These are phyloP conservation scores for Lachancea dasiensis DNA, from an alignment of 805 yeast genomes.

Conservation along the genomic window DNA sequence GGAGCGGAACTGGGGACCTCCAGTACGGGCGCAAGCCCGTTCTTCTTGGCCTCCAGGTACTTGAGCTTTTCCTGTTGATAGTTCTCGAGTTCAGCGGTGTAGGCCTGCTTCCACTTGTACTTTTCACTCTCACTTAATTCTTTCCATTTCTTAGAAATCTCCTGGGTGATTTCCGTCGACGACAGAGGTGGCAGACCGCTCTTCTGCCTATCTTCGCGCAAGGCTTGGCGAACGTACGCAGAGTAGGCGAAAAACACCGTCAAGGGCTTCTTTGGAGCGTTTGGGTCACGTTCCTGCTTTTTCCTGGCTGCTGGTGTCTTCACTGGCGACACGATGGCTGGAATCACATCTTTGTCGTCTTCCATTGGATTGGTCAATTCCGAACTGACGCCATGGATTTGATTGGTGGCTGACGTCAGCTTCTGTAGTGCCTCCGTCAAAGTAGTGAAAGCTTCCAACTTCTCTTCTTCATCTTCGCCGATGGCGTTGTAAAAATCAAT, in stretches of 20 bases:
- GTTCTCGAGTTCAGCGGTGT: constrained; percentile 38
- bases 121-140: constrained; percentile 63
- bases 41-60: constrained; percentile 42
- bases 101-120: constrained; percentile 60
- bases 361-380: constrained; percentile 32
- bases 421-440: constrained; percentile 38
- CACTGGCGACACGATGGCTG: constrained; percentile 13
- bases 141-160: constrained; percentile 77
- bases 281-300: constrained; percentile 69
- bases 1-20: constrained; percentile 36
- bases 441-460: constrained; percentile 41
- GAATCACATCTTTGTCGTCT: constrained; percentile 27
- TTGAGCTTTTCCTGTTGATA: constrained; percentile 43
- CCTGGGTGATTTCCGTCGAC: constrained; percentile 72
- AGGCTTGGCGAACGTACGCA: constrained; percentile 61
- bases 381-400: constrained; percentile 26
- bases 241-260: constrained; percentile 81
- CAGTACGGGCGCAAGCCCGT: constrained; percentile 27
- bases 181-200: constrained; percentile 57
- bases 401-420: constrained; percentile 34
- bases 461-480: constrained; percentile 42
- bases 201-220: constrained; percentile 60
- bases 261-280: constrained; percentile 92
- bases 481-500: constrained; percentile 63
- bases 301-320: constrained; percentile 35